Conservation (phyloP, 2,329 filamentous ascomycete genomes). For the Xylariaceae sp. region DNA sequence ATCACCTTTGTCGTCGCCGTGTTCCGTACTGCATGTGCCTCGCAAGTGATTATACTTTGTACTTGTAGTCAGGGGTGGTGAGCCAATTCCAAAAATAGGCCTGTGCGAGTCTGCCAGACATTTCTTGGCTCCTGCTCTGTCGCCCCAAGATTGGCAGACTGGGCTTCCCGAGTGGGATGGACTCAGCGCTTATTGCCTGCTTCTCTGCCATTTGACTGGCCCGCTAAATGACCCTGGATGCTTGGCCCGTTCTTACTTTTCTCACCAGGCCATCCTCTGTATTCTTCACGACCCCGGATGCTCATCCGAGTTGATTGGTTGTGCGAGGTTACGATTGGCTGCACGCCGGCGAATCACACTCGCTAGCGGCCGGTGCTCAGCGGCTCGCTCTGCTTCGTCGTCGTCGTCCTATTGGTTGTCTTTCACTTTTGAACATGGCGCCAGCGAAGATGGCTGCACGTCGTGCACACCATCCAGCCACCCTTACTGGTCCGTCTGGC, state of each 20-base stretch:
- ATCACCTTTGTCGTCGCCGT: no score
- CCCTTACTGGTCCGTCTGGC: constrained; percentile 39
- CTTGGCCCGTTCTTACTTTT: constrained; percentile 9
- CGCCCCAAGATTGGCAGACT: constrained; percentile 16
- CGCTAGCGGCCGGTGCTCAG: constrained; percentile 33
- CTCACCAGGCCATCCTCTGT: no score
- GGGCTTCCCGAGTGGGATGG: constrained; percentile 25
- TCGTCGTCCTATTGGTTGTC: constrained; percentile 37
- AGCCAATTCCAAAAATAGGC: constrained; percentile 11
- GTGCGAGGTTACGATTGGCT: constrained; percentile 34
- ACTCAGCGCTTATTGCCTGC: constrained; percentile 29
- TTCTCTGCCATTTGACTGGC: constrained; percentile 11
- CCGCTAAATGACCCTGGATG: constrained; percentile 15
- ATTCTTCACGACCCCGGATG: background rate
- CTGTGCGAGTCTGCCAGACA: constrained; percentile 5
- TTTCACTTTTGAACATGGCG: constrained; percentile 26
- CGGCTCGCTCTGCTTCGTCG: constrained; percentile 37
- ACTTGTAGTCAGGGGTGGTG: no score
- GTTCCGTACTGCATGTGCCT: no score
- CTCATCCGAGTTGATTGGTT: background rate
- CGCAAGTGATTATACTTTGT: no score
- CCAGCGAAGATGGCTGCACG: constrained; percentile 32
- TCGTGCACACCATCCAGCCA: constrained; percentile 38
- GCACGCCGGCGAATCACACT: constrained; percentile 36
- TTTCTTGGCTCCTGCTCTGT: constrained; percentile 17